These are phyloP conservation scores for Ascosphaera apis DNA, from an alignment of 2,329 filamentous ascomycete species.

Conservation along the genomic window DNA sequence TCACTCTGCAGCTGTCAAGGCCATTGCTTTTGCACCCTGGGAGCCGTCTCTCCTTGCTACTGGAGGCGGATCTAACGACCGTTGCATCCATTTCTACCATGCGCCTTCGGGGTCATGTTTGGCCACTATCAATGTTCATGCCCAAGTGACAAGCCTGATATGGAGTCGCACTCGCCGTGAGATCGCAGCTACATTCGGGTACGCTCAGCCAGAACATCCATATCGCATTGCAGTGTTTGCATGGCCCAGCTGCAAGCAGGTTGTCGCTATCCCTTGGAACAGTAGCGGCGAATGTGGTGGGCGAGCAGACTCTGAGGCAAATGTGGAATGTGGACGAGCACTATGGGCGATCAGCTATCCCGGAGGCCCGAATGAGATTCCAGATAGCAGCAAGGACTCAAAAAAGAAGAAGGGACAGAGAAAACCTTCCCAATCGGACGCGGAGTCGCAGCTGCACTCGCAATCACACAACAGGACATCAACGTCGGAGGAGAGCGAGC, in stretches of 20 bases:
- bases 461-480: too few relatives aligned
- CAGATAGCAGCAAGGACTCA: constrained; percentile 1
- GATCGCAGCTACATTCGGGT: constrained; percentile 84
- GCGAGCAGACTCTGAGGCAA: constrained; percentile 7
- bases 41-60: constrained; percentile 68
- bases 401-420: too few relatives aligned
- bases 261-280: constrained; percentile 68
- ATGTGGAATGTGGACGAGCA: constrained; percentile 28
- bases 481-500: too few relatives aligned
- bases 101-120: constrained; percentile 60
- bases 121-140: constrained; percentile 74
- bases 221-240: constrained; percentile 80
- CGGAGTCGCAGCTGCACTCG: too few relatives aligned
- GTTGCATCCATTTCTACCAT: constrained; percentile 90
- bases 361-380: constrained; percentile 27
- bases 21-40: constrained; percentile 93
- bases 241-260: constrained; percentile 75
- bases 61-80: constrained; percentile 81
- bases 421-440: too few relatives aligned
- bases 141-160: constrained; percentile 79
- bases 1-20: constrained; percentile 80
- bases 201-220: constrained; percentile 70
- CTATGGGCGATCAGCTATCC: constrained; percentile 78
- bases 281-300: constrained; percentile 23
- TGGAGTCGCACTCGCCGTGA: constrained; percentile 74